These are phyloP conservation scores for Hypoxylon crocopeplum DNA, from an alignment of 495 filamentous ascomycete genomes.

Conservation along the genomic window DNA sequence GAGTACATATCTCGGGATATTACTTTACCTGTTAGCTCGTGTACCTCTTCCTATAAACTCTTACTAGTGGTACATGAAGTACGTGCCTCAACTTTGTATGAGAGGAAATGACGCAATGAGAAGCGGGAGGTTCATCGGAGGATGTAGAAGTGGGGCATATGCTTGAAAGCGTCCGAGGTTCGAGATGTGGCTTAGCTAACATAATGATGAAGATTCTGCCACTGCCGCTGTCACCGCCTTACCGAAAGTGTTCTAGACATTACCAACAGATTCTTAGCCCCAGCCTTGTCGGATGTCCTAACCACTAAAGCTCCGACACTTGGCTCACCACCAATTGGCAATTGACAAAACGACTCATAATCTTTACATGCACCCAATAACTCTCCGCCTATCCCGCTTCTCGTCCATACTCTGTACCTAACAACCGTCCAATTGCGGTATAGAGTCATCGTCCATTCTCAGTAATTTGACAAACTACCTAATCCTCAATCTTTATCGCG, in stretches of 20 bases:
- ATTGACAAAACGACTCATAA: conserved; percentile 12
- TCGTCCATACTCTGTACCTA: not conserved
- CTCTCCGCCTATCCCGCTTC: not conserved
- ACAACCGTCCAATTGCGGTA: conserved; percentile 23
- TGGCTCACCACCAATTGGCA: conserved; percentile 25
- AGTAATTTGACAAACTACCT: not conserved
- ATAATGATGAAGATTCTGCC: too few relatives aligned
- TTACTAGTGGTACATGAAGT: not conserved
- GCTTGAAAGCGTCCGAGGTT: too few relatives aligned
- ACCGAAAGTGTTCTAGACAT: not conserved
- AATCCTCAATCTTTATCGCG: conserved; percentile 23
- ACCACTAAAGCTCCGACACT: conserved; percentile 23
- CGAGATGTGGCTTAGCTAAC: too few relatives aligned
- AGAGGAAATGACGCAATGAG: not conserved
- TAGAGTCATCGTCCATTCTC: not conserved
- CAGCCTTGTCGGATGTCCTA: too few relatives aligned
- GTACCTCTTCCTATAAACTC: not conserved
- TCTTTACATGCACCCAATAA: not conserved
- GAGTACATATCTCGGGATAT: not conserved
- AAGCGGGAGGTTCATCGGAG: too few relatives aligned
- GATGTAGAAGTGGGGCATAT: too few relatives aligned
- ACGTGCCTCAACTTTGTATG: not conserved
- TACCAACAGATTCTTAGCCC: too few relatives aligned
- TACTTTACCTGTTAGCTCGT: not conserved
- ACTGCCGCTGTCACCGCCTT: too few relatives aligned